These are phyloP conservation scores for Talaromyces islandicus DNA, from an alignment of 2,329 filamentous ascomycete species.

Conservation along the genomic window DNA sequence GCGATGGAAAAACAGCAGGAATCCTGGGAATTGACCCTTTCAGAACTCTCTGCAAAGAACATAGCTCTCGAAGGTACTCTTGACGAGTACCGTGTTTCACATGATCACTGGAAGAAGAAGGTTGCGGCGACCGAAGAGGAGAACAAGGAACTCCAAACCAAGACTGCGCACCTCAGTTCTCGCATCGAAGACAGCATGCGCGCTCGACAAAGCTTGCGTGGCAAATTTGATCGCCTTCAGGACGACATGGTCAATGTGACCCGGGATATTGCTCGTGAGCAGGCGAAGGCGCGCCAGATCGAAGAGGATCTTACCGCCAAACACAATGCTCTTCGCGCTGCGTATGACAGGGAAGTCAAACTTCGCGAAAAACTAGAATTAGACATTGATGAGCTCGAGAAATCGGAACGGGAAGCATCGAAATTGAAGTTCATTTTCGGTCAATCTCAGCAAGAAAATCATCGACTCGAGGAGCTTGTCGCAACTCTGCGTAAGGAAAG, in stretches of 20 bases:
- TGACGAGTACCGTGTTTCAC: slow-evolving; percentile 58
- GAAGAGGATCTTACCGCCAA: slow-evolving; percentile 52
- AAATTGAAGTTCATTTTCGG: slow-evolving; percentile 77
- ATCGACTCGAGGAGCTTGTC: slow-evolving; percentile 57
- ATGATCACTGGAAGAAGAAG: slow-evolving; percentile 54
- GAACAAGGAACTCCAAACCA: slow-evolving; percentile 68
- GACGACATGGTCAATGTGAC: slow-evolving; percentile 77
- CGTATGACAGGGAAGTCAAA: slow-evolving; percentile 64
- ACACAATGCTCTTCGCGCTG: slow-evolving; percentile 50
- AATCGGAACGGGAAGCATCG: slow-evolving; percentile 69
- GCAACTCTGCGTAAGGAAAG: slow-evolving; percentile 49
- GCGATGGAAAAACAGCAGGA: slow-evolving; percentile 63
- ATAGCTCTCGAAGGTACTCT: slow-evolving; percentile 55
- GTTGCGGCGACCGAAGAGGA: slow-evolving; percentile 52
- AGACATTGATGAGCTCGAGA: slow-evolving; percentile 56
- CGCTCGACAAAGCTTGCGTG: slow-evolving; percentile 75
- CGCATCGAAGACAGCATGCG: slow-evolving; percentile 83
- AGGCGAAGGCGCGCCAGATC: slow-evolving; percentile 66
- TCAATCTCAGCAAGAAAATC: slow-evolving; percentile 52
- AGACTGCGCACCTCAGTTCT: slow-evolving; percentile 65
- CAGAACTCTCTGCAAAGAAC: slow-evolving; percentile 54
- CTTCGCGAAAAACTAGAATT: slow-evolving; percentile 55
- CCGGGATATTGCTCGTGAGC: slow-evolving; percentile 75
- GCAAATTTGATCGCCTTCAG: slow-evolving; percentile 79
- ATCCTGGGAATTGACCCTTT: slow-evolving; percentile 47